Evolutionary conservation across 148 eudicot genomes (phyloP).

Genomic region (Spergularia bocconei): DNA sequence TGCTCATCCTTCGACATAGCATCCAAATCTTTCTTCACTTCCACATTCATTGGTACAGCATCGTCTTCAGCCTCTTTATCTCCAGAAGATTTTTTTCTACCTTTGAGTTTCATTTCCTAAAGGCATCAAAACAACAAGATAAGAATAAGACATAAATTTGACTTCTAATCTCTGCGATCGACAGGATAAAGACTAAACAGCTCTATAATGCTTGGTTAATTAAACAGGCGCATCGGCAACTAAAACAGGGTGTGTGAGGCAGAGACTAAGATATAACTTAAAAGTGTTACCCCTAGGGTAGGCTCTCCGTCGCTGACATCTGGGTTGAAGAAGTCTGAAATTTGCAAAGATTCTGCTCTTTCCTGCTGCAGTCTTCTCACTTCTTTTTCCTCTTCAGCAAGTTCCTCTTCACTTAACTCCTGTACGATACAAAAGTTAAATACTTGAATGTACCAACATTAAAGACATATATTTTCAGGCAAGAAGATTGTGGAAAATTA

Average conservation of each 20-base stretch:
- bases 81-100: slow-evolving; percentile 37
- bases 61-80: slow-evolving; percentile 40
- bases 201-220: not conserved
- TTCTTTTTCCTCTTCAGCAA: slow-evolving; percentile 71
- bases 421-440: slow-evolving; percentile 26
- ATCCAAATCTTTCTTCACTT: slow-evolving; percentile 73
- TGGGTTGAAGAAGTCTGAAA: slow-evolving; percentile 62
- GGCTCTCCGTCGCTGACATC: slow-evolving; percentile 72
- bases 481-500: not conserved
- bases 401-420: slow-evolving; percentile 78
- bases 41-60: slow-evolving; percentile 44
- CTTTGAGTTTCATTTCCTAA: slow-evolving; percentile 56
- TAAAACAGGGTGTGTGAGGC: not conserved
- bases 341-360: slow-evolving; percentile 47
- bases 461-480: not conserved
- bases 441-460: not conserved
- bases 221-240: not conserved
- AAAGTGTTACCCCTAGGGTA: slow-evolving; percentile 56
- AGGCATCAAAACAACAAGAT: slow-evolving; percentile 10
- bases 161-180: not conserved
- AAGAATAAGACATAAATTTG: not conserved
- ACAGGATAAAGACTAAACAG: slow-evolving; percentile 1
- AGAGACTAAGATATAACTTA: not conserved
- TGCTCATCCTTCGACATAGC: slow-evolving; percentile 82
- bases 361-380: slow-evolving; percentile 58